A percentile compares a stretch with the other conserved stretches of the same genome.
Conservation (phyloP, 768 basidiomycete genomes). For the Russula ochroleuca region DNA sequence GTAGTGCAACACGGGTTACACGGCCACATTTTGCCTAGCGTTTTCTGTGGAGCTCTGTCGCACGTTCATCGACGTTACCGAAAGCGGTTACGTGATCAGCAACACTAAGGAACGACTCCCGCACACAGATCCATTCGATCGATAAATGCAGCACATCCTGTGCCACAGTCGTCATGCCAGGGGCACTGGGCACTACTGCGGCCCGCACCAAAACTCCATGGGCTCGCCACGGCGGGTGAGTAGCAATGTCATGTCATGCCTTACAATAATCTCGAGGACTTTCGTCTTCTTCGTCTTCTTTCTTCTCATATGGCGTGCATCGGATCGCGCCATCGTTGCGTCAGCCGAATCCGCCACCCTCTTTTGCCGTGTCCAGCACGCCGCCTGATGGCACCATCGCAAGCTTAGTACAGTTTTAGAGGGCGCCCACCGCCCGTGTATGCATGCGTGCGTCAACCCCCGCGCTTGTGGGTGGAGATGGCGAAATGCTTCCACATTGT, state of each 20-base stretch:
- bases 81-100: neutral
- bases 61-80: neutral
- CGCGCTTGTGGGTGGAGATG: neutral
- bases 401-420: slow-evolving; percentile 3
- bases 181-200: neutral
- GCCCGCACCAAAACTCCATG: neutral
- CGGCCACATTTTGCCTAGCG: neutral
- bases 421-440: slow-evolving; percentile 3
- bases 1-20: too few relatives aligned
- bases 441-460: neutral
- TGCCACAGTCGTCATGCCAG: slow-evolving; percentile 2
- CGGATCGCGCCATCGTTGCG: slow-evolving; percentile 6
- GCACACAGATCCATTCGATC: neutral
- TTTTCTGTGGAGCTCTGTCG: neutral
- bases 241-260: neutral
- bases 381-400: slow-evolving; percentile 9
- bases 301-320: neutral
- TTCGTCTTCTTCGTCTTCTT: neutral
- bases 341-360: neutral
- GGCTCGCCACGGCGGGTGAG: neutral
- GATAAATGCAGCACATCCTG: neutral
- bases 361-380: neutral
- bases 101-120: neutral
- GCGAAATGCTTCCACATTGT: neutral
- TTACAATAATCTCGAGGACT: neutral